Evolutionary conservation across 306 rosid species (phyloP).

Genomic region (Adenanthera pavonina): DNA sequence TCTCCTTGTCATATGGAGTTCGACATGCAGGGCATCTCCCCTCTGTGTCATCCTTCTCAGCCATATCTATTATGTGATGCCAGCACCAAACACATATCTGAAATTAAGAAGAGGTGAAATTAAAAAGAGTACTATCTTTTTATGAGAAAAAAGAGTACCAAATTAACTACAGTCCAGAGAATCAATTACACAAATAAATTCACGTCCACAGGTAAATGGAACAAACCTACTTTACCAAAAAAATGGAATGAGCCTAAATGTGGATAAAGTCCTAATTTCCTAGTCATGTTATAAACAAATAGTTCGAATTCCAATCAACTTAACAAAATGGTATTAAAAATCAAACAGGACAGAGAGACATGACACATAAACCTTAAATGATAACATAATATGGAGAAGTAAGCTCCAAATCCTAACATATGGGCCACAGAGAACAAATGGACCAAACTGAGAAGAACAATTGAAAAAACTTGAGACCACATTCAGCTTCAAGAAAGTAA

Average conservation of each 20-base stretch:
- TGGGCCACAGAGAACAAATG: conserved; percentile 12
- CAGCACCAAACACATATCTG: conserved; percentile 99
- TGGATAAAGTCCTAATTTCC: not conserved
- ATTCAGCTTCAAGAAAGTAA: not conserved
- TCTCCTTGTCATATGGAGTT: conserved; percentile 89
- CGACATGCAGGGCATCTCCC: conserved; percentile 99
- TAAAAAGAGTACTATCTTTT: not conserved
- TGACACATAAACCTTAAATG: not conserved
- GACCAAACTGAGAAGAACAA: not conserved
- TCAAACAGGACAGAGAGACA: conserved; percentile 4
- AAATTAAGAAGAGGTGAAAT: conserved; percentile 35
- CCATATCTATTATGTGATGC: conserved; percentile 98
- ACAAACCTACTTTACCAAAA: too few species aligned
- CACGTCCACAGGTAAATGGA: not conserved
- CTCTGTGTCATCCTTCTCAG: conserved; percentile 94
- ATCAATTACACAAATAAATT: not conserved
- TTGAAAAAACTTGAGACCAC: not conserved
- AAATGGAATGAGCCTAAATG: too few species aligned
- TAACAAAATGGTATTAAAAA: not conserved
- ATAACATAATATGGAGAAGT: not conserved
- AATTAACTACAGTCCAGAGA: not conserved
- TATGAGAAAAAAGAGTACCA: too few species aligned
- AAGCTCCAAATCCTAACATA: not conserved
- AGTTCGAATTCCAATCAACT: not conserved
- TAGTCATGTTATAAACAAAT: not conserved